Base-by-base conservation (phyloP, 306 rosid genomes). In the Glycine latifolia region DNA sequence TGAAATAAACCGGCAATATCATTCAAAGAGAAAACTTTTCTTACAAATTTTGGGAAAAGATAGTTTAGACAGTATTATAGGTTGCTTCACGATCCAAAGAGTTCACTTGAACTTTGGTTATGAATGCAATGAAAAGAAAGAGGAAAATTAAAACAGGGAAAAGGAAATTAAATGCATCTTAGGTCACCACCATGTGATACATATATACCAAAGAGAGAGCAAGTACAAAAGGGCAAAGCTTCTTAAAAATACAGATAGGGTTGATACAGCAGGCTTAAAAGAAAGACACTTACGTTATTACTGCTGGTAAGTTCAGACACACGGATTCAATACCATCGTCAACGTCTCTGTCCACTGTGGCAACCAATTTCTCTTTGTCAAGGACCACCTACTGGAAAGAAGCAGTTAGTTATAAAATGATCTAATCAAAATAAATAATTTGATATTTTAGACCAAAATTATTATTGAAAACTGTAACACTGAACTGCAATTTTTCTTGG, bases 291-390 rank as follows among this genome's bases (percentile, higher is more conserved):
- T 72, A 93, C 97, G 97, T 96, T 90, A 96, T 91, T 62, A 96
- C 97, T 8, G 98, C 99, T 2, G 97, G 99, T 75, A 96, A 87
- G 75, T 96, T 89, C 80, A 96, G 84, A 77, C 75, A 81, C 68
- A 93, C 61, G 50, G 98, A 92, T 84, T 96, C 99, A 2, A 92
- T 94, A 60, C 98, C 98, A 68, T 90, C 98, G 54, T 93, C 99
- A 48, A 92, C 96, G 86, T 96, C 98, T 86, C 99, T 89, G 81
- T 92, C 98, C 67, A 92, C 97, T 3, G 97, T 93, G 79, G 87
- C 94, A 15, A 67, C 81, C 54, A 83, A 91, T 79, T 91, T 96
- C 85, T 89, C 97, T 85, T 88, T 96, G 72, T 96, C 97, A 73
- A 96, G 87, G 85, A 93, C 91, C 87, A 96, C 98, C 99, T 96